Evolutionary conservation across 352 stramenopile species (phyloP).

Genomic region (Phytophthora rubi): DNA sequence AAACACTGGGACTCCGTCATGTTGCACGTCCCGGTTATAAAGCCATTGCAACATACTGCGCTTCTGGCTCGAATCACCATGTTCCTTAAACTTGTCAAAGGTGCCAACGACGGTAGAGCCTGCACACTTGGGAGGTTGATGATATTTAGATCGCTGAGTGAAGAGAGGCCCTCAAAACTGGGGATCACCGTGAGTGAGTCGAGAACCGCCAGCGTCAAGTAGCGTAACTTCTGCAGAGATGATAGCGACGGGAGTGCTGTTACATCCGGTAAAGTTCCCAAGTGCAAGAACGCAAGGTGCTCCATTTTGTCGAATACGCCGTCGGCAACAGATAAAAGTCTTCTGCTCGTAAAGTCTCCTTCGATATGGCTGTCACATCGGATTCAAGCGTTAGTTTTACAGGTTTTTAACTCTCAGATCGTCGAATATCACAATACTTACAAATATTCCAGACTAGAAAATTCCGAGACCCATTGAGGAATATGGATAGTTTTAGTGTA

Average conservation of each 20-base stretch:
- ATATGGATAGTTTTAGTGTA: conserved; percentile 41
- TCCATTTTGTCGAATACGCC: conserved; percentile 48
- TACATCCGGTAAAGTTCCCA: conserved; percentile 41
- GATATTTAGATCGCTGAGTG: conserved; percentile 19
- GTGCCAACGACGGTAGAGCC: conserved; percentile 16
- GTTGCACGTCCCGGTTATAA: conserved; percentile 20
- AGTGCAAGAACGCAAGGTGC: conserved; percentile 49
- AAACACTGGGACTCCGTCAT: conserved; percentile 29
- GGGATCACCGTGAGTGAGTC: conserved; percentile 34
- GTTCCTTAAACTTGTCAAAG: conserved; percentile 11
- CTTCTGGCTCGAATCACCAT: conserved; percentile 24
- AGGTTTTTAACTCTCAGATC: not conserved
- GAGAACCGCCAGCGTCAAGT: conserved; percentile 36
- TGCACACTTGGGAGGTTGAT: conserved; percentile 19
- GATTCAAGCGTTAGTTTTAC: not conserved
- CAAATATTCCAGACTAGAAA: conserved; percentile 46
- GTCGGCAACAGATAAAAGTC: conserved; percentile 29
- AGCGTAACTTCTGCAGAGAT: conserved; percentile 42
- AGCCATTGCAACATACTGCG: conserved; percentile 39
- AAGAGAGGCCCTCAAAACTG: conserved; percentile 33
- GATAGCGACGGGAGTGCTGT: conserved; percentile 40
- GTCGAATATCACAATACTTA: conserved; percentile 19
- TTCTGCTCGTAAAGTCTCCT: conserved; percentile 41
- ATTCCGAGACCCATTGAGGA: conserved; percentile 34
- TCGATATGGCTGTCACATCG: conserved; percentile 33